These are phyloP conservation scores for Porogramme epimiltina DNA, from an alignment of 1,284 basidiomycete species.

Conservation along the genomic window DNA sequence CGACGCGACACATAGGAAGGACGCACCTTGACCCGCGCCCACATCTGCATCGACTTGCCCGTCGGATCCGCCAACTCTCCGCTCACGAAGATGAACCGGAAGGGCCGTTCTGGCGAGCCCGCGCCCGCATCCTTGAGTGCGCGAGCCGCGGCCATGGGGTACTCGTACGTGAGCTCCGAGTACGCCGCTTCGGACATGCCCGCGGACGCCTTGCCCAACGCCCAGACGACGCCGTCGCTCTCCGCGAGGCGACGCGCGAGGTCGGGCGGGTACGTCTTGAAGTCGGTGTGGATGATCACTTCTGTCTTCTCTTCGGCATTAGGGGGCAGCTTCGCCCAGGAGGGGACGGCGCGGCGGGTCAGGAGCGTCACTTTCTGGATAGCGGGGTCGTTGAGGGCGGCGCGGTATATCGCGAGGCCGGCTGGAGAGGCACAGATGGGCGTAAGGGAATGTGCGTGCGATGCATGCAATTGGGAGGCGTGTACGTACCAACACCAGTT, in stretches of 20 bases:
- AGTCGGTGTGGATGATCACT: conserved; percentile 37
- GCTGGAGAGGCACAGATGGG: conserved; percentile 27
- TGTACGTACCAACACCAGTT: conserved; percentile 35
- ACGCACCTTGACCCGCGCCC: conserved; percentile 37
- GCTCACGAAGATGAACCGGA: conserved; percentile 39
- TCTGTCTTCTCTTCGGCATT: conserved; percentile 34
- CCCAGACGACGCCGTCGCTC: conserved; percentile 45
- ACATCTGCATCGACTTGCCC: conserved; percentile 32
- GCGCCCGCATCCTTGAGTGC: conserved; percentile 35
- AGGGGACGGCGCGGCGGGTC: conserved; percentile 33
- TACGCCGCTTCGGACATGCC: conserved; percentile 41
- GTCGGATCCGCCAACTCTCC: conserved; percentile 35
- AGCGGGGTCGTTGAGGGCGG: conserved; percentile 36
- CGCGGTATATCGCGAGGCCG: conserved; percentile 40
- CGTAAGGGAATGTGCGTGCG: background rate
- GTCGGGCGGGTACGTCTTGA: conserved; percentile 35
- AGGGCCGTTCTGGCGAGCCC: conserved; percentile 29
- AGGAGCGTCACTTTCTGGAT: conserved; percentile 38
- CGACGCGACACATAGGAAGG: no score
- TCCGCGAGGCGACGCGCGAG: conserved; percentile 33
- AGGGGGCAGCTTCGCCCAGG: conserved; percentile 34
- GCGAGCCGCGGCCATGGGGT: conserved; percentile 32
- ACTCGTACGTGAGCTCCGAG: conserved; percentile 39
- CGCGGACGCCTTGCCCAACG: conserved; percentile 33
- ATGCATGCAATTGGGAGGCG: background rate